Conservation (phyloP, 139 green algal genomes). For the Chloropicon primus region DNA sequence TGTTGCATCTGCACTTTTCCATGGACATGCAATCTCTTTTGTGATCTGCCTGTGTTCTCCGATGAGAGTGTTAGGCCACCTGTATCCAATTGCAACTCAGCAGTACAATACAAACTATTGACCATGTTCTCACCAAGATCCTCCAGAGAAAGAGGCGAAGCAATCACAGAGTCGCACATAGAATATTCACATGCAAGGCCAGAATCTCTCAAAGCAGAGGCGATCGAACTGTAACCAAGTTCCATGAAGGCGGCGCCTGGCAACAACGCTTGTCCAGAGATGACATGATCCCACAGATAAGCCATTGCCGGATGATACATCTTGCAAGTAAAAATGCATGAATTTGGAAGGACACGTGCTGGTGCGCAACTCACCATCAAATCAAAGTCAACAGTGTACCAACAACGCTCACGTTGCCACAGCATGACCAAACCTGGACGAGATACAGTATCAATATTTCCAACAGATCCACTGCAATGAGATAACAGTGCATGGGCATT, state of each 20-base stretch:
- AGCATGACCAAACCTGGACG: neutral
- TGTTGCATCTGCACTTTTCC: neutral
- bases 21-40: neutral
- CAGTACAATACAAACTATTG: neutral
- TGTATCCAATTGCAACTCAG: neutral
- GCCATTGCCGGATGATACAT: neutral
- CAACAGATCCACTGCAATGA: neutral
- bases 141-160: neutral
- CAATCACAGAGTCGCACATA: neutral
- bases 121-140: neutral
- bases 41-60: neutral
- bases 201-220: neutral
- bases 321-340: neutral
- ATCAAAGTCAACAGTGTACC: neutral
- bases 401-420: neutral
- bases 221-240: neutral
- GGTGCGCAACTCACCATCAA: neutral
- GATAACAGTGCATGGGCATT: neutral
- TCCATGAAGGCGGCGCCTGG: slow-evolving; percentile 6
- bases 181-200: neutral
- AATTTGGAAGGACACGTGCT: neutral
- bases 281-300: neutral
- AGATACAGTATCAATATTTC: neutral
- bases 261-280: slow-evolving; percentile 6
- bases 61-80: neutral